phyloP scores from a whole-genome alignment of 495 filamentous ascomycete species.

The Trichocladium uniseriatum region DNA sequence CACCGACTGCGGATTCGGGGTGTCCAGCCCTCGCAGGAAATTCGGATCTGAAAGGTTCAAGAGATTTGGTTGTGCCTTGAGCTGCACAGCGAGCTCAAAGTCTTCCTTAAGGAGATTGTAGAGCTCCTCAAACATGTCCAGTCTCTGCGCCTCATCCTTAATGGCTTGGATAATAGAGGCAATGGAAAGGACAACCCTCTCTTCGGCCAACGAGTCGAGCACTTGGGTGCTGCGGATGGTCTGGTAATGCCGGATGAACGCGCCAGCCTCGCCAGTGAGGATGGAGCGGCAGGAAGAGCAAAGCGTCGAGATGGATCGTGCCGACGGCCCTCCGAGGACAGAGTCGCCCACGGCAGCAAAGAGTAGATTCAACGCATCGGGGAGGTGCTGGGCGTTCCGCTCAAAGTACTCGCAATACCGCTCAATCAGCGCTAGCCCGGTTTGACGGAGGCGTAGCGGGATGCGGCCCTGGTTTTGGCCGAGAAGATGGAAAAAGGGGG shows the following conservation, averaged over 20 bases:
- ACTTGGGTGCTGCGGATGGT: conserved; percentile 48
- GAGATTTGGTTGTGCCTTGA: conserved; percentile 24
- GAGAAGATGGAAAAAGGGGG: conserved; percentile 52
- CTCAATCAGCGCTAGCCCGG: conserved; percentile 66
- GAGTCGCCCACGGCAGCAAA: conserved; percentile 64
- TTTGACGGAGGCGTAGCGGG: conserved; percentile 64
- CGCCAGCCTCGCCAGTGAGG: conserved; percentile 59
- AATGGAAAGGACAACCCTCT: conserved; percentile 73
- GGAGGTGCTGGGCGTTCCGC: conserved; percentile 58
- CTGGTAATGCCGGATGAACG: conserved; percentile 71
- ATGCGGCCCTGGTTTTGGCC: conserved; percentile 37
- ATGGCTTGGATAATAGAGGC: conserved; percentile 77
- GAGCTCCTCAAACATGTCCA: conserved; percentile 52
- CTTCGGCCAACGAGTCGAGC: conserved; percentile 63
- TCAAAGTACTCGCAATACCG: conserved; percentile 77
- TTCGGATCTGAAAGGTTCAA: conserved; percentile 30
- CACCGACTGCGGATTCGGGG: conserved; percentile 15
- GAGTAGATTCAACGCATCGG: conserved; percentile 68
- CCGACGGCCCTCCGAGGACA: conserved; percentile 59
- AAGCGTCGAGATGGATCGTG: conserved; percentile 67
- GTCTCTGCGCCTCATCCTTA: conserved; percentile 51
- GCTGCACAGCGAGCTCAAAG: conserved; percentile 35
- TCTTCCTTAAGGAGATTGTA: conserved; percentile 57
- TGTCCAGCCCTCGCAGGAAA: conserved; percentile 21
- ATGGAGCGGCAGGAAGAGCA: conserved; percentile 70